Evolutionary conservation across 1,284 basidiomycete genomes (phyloP).

Genomic region (Xanthoconium separans): DNA sequence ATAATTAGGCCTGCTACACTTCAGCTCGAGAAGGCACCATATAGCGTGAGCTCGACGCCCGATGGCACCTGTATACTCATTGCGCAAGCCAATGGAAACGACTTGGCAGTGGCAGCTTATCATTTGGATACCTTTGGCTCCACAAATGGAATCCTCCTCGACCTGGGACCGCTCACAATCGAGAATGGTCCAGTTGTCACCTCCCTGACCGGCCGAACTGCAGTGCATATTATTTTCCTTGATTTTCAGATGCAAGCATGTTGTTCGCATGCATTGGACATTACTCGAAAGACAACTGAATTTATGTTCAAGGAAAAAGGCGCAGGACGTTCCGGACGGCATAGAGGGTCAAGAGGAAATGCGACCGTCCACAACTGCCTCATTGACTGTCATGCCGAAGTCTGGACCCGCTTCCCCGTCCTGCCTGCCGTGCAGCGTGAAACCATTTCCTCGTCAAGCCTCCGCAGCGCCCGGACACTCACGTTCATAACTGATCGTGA

Average conservation of each 20-base stretch:
- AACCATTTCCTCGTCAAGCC: constrained; percentile 39
- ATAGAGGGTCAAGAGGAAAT: constrained; percentile 6
- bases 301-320: constrained; percentile 49
- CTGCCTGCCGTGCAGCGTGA: constrained; percentile 51
- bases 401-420: constrained; percentile 65
- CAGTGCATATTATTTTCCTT: constrained; percentile 43
- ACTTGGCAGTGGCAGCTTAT: constrained; percentile 16
- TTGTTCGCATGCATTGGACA: constrained; percentile 45
- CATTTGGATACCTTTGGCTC: constrained; percentile 28
- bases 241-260: constrained; percentile 33
- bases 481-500: constrained; percentile 45
- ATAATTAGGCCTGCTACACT: constrained; percentile 26
- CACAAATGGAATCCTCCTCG: constrained; percentile 15
- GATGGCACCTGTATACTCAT: constrained; percentile 53
- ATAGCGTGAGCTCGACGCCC: constrained; percentile 39
- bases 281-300: constrained; percentile 53
- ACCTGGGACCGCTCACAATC: constrained; percentile 3
- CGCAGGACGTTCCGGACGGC: constrained; percentile 9
- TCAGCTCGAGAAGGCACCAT: constrained; percentile 17
- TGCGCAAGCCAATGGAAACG: constrained; percentile 24
- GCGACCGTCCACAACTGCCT: constrained; percentile 44
- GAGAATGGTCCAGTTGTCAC: constrained; percentile 32
- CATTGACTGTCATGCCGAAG: constrained; percentile 55
- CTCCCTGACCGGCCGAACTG: constrained; percentile 42
- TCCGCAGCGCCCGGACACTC: constrained; percentile 33